Evolutionary conservation across 2,329 filamentous ascomycete species (phyloP).

Genomic region (Fusarium kyushuense): DNA sequence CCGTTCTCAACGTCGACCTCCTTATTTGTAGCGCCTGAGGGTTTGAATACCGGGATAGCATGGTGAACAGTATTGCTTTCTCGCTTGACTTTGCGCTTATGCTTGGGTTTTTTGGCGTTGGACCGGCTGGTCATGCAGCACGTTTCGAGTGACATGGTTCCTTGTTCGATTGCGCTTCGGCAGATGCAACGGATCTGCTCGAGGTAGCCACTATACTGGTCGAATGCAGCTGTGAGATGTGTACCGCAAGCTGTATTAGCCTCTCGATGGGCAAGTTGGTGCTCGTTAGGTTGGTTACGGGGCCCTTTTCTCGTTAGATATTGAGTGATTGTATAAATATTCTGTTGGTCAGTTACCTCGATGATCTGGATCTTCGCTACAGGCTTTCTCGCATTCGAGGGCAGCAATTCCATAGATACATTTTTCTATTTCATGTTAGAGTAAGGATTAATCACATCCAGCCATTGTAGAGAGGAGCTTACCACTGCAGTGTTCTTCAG

Average conservation of each 20-base stretch:
- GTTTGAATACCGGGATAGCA: neutral
- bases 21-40: neutral
- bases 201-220: conserved; percentile 53
- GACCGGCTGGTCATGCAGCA: conserved; percentile 42
- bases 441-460: accelerated
- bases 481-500: conserved; percentile 17
- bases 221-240: conserved; percentile 51
- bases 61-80: neutral
- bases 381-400: conserved; percentile 27
- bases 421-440: neutral
- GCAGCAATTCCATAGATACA: conserved; percentile 27
- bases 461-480: accelerated
- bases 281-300: conserved; percentile 2
- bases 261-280: conserved; percentile 1
- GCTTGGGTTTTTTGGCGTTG: neutral
- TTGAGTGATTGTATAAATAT: accelerated
- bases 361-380: conserved; percentile 14
- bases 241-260: conserved; percentile 47
- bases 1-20: neutral
- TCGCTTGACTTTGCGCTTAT: neutral
- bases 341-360: neutral
- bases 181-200: conserved; percentile 55
- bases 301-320: neutral
- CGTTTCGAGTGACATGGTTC: conserved; percentile 41
- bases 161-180: conserved; percentile 49